These are phyloP conservation scores for Prillingera fragicola DNA, from an alignment of 1,284 basidiomycete genomes.

Conservation along the genomic window DNA sequence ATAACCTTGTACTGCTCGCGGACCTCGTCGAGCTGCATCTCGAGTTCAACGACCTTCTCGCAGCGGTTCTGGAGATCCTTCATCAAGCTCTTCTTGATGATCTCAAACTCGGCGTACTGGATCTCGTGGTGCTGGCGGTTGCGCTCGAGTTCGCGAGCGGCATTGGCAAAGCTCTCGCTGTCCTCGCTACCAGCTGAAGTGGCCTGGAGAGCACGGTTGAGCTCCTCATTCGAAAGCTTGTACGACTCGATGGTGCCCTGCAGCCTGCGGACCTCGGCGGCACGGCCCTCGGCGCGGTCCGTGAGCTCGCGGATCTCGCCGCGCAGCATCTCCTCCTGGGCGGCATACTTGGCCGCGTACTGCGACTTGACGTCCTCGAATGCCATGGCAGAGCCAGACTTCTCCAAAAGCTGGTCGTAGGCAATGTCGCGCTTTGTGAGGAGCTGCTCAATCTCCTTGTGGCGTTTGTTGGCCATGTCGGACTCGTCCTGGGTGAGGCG, in stretches of 20 bases:
- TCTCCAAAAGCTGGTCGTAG: constrained; percentile 81
- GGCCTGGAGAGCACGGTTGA: constrained; percentile 94
- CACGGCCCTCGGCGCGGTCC: constrained; percentile 82
- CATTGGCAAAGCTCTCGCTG: constrained; percentile 91
- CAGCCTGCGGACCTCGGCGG: constrained; percentile 76
- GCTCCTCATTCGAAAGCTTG: constrained; percentile 94
- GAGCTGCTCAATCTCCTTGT: constrained; percentile 81
- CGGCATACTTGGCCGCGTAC: constrained; percentile 87
- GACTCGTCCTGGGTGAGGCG: constrained; percentile 87
- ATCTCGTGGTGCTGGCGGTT: constrained; percentile 95
- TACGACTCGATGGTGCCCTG: constrained; percentile 85
- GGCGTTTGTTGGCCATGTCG: constrained; percentile 73
- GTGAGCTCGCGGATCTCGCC: constrained; percentile 84
- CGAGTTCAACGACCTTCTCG: constrained; percentile 99
- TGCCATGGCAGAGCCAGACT: too few species aligned
- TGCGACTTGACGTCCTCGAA: constrained; percentile 60
- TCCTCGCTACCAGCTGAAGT: constrained; percentile 95
- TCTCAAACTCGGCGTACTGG: constrained; percentile 96
- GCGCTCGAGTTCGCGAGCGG: constrained; percentile 93
- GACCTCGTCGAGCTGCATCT: constrained; percentile 97
- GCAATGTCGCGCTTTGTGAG: constrained; percentile 78
- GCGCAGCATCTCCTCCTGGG: constrained; percentile 82
- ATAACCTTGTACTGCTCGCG: constrained; percentile 99
- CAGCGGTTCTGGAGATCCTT: constrained; percentile 98
- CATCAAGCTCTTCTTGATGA: constrained; percentile 98